Conservation (phyloP, 306 rosid species). For the Rubus idaeus region DNA sequence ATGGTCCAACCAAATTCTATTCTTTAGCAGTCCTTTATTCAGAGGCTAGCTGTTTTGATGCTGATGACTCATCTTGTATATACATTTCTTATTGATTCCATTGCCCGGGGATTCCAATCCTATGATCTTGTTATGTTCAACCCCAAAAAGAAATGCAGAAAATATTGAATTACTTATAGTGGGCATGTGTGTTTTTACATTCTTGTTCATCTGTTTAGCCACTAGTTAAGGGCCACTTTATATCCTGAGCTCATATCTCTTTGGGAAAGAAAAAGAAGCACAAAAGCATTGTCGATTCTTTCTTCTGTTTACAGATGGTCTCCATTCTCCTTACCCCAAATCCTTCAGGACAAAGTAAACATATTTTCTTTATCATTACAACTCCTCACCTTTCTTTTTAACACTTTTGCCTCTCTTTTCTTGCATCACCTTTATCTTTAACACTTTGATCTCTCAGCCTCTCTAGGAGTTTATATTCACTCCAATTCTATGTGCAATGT, state of each 20-base stretch:
- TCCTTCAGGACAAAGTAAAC: slow-evolving; percentile 70
- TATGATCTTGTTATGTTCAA: background rate
- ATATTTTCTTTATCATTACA: slow-evolving; percentile 42
- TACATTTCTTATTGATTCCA: background rate
- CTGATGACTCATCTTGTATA: background rate
- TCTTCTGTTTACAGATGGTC: slow-evolving; percentile 14
- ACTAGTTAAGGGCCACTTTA: slow-evolving; percentile 32
- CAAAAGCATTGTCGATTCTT: slow-evolving; percentile 39
- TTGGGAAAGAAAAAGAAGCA: slow-evolving; percentile 35
- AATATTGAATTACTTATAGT: background rate
- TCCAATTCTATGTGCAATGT: slow-evolving; percentile 25
- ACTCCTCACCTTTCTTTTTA: slow-evolving; percentile 34
- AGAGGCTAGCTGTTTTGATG: slow-evolving; percentile 19
- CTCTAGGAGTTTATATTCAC: slow-evolving; percentile 29
- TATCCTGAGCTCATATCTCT: slow-evolving; percentile 29
- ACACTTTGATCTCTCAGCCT: slow-evolving; percentile 18
- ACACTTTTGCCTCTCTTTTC: slow-evolving; percentile 16
- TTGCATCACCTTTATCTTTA: slow-evolving; percentile 43
- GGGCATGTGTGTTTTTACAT: slow-evolving; percentile 23
- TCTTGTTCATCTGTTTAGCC: slow-evolving; percentile 36
- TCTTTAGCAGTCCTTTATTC: slow-evolving; percentile 3
- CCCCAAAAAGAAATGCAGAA: slow-evolving; percentile 3
- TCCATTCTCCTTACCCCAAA: slow-evolving; percentile 19
- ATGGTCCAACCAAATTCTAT: slow-evolving; percentile 31
- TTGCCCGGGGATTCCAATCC: slow-evolving; percentile 4